Percentiles rank a stretch among this genome's conserved stretches.
These are phyloP conservation scores for Eremothecium coryli DNA, from an alignment of 1,139 yeast genomes.

Conservation along the genomic window DNA sequence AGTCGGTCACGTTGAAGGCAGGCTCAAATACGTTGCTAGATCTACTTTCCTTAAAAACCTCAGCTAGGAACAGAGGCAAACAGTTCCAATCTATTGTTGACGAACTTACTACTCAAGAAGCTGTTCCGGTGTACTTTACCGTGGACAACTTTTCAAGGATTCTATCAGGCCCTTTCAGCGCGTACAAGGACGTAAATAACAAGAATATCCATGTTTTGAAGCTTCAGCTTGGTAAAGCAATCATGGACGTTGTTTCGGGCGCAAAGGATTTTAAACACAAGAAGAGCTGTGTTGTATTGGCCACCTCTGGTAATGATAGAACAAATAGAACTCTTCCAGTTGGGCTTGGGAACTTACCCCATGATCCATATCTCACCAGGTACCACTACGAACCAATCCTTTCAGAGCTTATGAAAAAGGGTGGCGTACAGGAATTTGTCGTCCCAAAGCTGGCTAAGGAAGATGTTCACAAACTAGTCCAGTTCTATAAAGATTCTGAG, in stretches of 20 bases:
- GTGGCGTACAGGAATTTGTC: conserved; percentile 40
- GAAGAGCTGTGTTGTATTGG: conserved; percentile 57
- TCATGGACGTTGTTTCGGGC: conserved; percentile 53
- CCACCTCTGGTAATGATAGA: conserved; percentile 46
- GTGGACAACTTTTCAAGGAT: conserved; percentile 70
- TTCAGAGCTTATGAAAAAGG: conserved; percentile 40
- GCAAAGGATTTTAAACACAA: conserved; percentile 34
- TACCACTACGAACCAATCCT: conserved; percentile 47
- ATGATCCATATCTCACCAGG: conserved; percentile 48
- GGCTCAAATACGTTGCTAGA: conserved; percentile 39
- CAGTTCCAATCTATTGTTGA: conserved; percentile 46
- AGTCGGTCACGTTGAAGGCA: conserved; percentile 32
- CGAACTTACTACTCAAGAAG: conserved; percentile 39
- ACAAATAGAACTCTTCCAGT: conserved; percentile 48
- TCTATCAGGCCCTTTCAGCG: conserved; percentile 46
- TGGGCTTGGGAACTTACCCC: conserved; percentile 46
- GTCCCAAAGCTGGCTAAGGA: conserved; percentile 45
- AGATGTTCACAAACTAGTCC: conserved; percentile 47
- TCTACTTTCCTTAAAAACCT: conserved; percentile 33
- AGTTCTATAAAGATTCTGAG: conserved; percentile 47
- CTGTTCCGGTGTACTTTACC: conserved; percentile 55
- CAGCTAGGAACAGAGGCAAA: conserved; percentile 32
- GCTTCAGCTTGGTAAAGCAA: conserved; percentile 56
- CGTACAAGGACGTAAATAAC: conserved; percentile 52
- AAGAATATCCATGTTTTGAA: conserved; percentile 50